Evolutionary conservation across 805 yeast species (phyloP), one percentile per base, ranked within the genome.

Genomic region (Zygoascus tannicola): DNA sequence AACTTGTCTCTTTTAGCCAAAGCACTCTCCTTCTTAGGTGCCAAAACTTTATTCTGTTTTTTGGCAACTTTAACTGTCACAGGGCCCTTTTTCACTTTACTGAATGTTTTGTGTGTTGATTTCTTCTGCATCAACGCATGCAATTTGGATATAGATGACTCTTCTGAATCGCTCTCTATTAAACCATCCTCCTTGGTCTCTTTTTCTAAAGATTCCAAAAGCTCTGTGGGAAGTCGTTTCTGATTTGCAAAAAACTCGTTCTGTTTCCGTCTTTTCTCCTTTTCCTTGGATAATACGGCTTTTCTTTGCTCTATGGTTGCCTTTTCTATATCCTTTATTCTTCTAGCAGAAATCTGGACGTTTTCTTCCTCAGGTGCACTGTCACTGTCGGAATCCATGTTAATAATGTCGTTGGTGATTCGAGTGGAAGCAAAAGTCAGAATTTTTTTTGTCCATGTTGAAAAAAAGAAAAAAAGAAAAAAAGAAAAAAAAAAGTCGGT

Each of bases 341-440:
- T 30, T 15, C 5, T 4, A 12, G 52, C 49, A 1, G 63, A 48
- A 5, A 44, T 52, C 18, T 41, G 34, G 38, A 58, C 48, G 7
- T 55, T 46, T 35, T 57, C 60, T 43, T 62, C 67, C 36, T 62
- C 66, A 12, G 67, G 67, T 3, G 66, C 66, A 38, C 56, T 62
- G 46, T 63, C 66, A 35, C 44, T 40, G 32, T 40, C 43, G 32
- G 43, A 40, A 14, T 34, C 40, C 23, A 32, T 38, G 33, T 26
- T 26, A 8, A 26, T 26, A 26, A n/a, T n/a, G n/a, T n/a, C n/a
- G n/a, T n/a, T n/a, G n/a, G n/a, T n/a, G n/a, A n/a, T n/a, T n/a
- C n/a, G n/a, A n/a, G n/a, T n/a, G n/a, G n/a, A n/a, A n/a, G n/a
- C n/a, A n/a, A n/a, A n/a, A n/a, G n/a, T n/a, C n/a, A n/a, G n/a